These are phyloP conservation scores for Polygonum maritimum DNA, from an alignment of 148 eudicot genomes.

Conservation along the genomic window DNA sequence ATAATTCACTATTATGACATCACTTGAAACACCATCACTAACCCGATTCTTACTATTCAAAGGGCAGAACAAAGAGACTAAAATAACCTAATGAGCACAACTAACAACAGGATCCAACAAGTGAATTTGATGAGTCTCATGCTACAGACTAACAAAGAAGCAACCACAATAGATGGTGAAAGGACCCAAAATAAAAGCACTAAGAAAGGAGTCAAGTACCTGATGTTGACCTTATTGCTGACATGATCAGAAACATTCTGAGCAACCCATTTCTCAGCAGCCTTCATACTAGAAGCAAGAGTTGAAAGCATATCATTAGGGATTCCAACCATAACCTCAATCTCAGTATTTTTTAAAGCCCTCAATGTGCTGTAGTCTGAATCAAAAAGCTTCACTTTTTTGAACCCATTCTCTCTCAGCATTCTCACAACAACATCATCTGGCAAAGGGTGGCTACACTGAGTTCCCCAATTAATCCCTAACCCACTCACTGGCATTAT, in stretches of 20 bases:
- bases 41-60: not conserved
- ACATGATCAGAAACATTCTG: constrained; percentile 67
- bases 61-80: not conserved
- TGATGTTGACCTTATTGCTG: constrained; percentile 56
- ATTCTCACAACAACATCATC: constrained; percentile 62
- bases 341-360: constrained; percentile 58
- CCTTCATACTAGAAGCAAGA: constrained; percentile 61
- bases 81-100: not conserved
- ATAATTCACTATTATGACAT: not conserved
- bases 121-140: not conserved
- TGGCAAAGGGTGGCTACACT: constrained; percentile 57
- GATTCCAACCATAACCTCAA: constrained; percentile 97
- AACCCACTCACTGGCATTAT: constrained; percentile 34
- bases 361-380: constrained; percentile 60
- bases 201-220: constrained; percentile 25
- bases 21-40: no score
- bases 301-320: constrained; percentile 82
- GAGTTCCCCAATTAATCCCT: constrained; percentile 86
- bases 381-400: constrained; percentile 87
- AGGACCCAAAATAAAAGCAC: not conserved
- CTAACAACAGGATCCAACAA: not conserved
- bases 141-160: not conserved
- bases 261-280: constrained; percentile 90
- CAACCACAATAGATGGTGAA: not conserved
- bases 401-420: constrained; percentile 70